phyloP scores from a whole-genome alignment of 306 rosid species.

The Acacia confusa region DNA sequence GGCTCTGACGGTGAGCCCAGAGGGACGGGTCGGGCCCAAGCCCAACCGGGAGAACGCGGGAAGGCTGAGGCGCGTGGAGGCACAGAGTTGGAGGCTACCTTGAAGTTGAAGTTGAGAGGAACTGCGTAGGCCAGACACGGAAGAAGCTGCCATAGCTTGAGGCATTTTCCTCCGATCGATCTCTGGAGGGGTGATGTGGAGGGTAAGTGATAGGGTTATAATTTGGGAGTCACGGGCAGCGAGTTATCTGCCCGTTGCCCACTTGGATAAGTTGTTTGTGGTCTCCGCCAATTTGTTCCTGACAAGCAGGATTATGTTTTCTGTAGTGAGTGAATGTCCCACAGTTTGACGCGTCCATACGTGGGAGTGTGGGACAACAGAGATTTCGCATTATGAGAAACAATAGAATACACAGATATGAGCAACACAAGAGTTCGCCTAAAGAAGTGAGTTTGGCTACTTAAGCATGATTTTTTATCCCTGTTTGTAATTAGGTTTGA shows the following conservation, averaged over 20 bases:
- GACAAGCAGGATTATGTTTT: slow-evolving; percentile 50
- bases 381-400: too few relatives aligned
- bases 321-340: background rate
- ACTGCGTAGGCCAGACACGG: slow-evolving; percentile 72
- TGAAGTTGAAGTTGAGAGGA: slow-evolving; percentile 80
- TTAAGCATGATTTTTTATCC: too few relatives aligned
- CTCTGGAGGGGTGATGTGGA: slow-evolving; percentile 23
- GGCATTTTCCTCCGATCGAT: slow-evolving; percentile 43
- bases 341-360: too few relatives aligned
- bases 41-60: slow-evolving; percentile 33
- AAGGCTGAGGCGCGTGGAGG: slow-evolving; percentile 58
- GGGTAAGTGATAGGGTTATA: background rate
- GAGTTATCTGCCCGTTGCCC: slow-evolving; percentile 65
- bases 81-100: slow-evolving; percentile 63
- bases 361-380: too few relatives aligned
- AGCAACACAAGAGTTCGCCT: too few relatives aligned
- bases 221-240: slow-evolving; percentile 36
- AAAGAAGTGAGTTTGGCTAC: too few relatives aligned
- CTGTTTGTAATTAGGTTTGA: too few relatives aligned
- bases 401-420: too few relatives aligned
- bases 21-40: slow-evolving; percentile 33
- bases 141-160: slow-evolving; percentile 73
- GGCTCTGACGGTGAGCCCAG: slow-evolving; percentile 53
- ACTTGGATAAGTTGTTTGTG: slow-evolving; percentile 13
- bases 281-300: background rate